phyloP scores from a whole-genome alignment of 129 eudicot genomes.

The Rutidosis leptorrhynchoides region DNA sequence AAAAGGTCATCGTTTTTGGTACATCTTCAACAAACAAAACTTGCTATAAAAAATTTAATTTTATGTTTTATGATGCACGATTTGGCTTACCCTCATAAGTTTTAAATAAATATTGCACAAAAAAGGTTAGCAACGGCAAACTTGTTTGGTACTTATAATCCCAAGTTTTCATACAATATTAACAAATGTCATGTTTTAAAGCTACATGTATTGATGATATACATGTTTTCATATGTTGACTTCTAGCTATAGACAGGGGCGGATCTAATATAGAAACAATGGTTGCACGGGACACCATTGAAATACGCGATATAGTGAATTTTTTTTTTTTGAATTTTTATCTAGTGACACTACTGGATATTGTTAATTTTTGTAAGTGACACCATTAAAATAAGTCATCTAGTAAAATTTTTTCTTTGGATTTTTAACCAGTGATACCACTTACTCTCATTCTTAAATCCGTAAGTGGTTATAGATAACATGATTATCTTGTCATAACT shows the following conservation, averaged over 20 bases:
- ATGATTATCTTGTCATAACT: neutral
- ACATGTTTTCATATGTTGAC: neutral
- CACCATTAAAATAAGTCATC: no score
- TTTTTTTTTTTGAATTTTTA: no score
- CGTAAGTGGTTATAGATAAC: no score
- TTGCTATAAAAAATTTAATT: neutral
- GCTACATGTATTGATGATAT: neutral
- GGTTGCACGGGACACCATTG: no score
- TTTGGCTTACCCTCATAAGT: neutral
- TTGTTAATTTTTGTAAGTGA: no score
- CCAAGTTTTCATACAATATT: neutral
- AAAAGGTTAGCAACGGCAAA: neutral
- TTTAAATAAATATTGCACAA: no score
- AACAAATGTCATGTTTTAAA: neutral
- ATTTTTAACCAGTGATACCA: no score
- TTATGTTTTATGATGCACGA: neutral
- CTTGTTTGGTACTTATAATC: neutral
- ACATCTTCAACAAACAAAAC: neutral
- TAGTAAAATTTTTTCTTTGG: no score
- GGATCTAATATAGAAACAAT: no score
- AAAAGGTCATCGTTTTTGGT: neutral
- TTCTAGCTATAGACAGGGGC: conserved; percentile 1
- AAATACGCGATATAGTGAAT: no score
- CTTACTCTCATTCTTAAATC: no score
- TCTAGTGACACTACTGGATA: no score